These are phyloP conservation scores for Stagonosporopsis cucurbitacearum DNA, from an alignment of 2,329 filamentous ascomycete species.

Conservation along the genomic window DNA sequence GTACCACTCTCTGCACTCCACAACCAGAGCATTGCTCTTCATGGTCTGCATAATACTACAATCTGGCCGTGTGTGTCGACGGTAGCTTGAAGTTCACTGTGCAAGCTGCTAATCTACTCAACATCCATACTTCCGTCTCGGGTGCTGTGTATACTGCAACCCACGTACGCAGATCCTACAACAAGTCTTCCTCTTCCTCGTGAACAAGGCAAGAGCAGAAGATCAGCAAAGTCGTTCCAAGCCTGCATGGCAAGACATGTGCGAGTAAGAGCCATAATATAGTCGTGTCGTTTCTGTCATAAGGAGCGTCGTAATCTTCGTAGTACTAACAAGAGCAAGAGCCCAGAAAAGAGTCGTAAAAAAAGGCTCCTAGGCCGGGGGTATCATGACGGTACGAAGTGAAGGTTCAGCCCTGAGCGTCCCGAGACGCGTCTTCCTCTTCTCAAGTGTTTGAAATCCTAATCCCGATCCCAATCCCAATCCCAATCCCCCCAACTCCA, in stretches of 20 bases:
- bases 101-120: background rate
- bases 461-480: background rate
- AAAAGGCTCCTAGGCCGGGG: slow-evolving; percentile 26
- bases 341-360: slow-evolving; percentile 1
- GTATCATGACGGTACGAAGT: slow-evolving; percentile 40
- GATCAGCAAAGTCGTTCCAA: too few species aligned
- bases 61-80: background rate
- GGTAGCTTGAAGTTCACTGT: background rate
- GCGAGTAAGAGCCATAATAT: too few species aligned
- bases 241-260: background rate
- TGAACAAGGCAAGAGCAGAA: too few species aligned
- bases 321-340: too few species aligned
- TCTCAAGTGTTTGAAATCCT: too few species aligned
- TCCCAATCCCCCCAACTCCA: background rate
- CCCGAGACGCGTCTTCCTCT: too few species aligned
- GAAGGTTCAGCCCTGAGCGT: slow-evolving; percentile 9
- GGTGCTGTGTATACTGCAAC: too few species aligned
- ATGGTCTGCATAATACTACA: background rate
- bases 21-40: background rate
- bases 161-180: too few species aligned
- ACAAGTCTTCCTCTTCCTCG: too few species aligned
- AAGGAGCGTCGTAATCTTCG: background rate
- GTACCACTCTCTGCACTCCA: background rate
- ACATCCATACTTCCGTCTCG: too few species aligned
- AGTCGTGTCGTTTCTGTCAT: background rate